Evolutionary conservation across 106 monocot species (phyloP).

Genomic region (Allium sativum): DNA sequence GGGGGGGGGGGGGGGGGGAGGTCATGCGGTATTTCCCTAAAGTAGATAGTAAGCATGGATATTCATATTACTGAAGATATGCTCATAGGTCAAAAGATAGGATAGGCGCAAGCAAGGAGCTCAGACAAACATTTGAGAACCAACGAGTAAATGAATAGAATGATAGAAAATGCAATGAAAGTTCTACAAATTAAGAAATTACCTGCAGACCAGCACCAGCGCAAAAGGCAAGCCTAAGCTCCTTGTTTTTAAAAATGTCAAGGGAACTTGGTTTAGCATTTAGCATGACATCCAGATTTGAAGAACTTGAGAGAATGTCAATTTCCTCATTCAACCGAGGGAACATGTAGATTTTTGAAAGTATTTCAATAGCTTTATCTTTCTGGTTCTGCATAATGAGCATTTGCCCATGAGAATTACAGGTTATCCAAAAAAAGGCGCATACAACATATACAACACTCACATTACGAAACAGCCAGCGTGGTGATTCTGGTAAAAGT

Average conservation of each 20-base stretch:
- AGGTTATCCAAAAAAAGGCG: not conserved
- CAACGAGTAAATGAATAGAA: no score
- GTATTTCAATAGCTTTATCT: constrained; percentile 43
- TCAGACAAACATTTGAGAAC: no score
- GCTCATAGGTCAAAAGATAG: no score
- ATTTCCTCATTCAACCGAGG: constrained; percentile 61
- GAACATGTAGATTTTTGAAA: constrained; percentile 57
- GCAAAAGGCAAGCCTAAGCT: constrained; percentile 67
- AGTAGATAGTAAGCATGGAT: no score
- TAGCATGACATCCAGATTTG: constrained; percentile 19
- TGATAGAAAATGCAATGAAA: no score
- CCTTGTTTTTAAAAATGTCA: constrained; percentile 59
- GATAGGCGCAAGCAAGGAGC: no score
- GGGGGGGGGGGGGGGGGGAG: no score
- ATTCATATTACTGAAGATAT: no score
- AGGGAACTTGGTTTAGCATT: constrained; percentile 24
- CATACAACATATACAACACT: not conserved
- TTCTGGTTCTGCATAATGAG: constrained; percentile 41
- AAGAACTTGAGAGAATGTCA: constrained; percentile 40
- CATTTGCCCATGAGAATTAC: not conserved
- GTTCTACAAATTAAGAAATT: not conserved
- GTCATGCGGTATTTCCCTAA: no score
- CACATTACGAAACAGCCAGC: constrained; percentile 68
- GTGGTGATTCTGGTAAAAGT: constrained; percentile 64
- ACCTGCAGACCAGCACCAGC: constrained; percentile 83